phyloP scores from a whole-genome alignment of 768 basidiomycete species.

The Suillus clintonianus region DNA sequence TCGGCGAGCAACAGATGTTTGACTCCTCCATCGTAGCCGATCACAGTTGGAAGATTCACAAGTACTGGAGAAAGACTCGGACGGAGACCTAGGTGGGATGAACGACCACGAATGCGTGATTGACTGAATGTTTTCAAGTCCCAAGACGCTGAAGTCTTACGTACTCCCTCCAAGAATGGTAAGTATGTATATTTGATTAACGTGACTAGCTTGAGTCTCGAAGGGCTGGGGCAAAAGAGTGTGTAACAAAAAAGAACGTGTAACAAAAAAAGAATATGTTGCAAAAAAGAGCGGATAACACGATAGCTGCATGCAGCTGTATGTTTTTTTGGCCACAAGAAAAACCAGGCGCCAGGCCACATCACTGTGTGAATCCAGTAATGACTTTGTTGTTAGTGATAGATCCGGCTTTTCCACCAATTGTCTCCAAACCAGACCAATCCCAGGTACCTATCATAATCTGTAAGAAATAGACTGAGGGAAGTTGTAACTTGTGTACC shows the following conservation, averaged over 20 bases:
- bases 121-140: neutral
- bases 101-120: neutral
- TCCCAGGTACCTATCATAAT: conserved; percentile 45
- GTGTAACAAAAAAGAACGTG: neutral
- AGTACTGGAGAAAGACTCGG: neutral
- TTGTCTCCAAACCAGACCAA: conserved; percentile 46
- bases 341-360: neutral
- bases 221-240: neutral
- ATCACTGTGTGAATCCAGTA: conserved; percentile 31
- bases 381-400: conserved; percentile 33
- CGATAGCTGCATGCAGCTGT: neutral
- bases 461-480: neutral
- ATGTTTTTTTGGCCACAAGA: neutral
- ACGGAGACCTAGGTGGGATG: neutral
- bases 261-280: neutral
- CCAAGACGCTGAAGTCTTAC: neutral
- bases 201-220: too few relatives aligned
- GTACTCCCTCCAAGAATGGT: neutral
- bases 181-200: neutral
- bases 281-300: neutral
- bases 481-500: conserved; percentile 32
- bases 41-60: neutral
- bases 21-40: neutral
- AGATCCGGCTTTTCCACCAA: conserved; percentile 45
- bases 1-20: neutral